These are phyloP conservation scores for Scytalidium lignicola DNA, from an alignment of 2,329 filamentous ascomycete species.

Conservation along the genomic window DNA sequence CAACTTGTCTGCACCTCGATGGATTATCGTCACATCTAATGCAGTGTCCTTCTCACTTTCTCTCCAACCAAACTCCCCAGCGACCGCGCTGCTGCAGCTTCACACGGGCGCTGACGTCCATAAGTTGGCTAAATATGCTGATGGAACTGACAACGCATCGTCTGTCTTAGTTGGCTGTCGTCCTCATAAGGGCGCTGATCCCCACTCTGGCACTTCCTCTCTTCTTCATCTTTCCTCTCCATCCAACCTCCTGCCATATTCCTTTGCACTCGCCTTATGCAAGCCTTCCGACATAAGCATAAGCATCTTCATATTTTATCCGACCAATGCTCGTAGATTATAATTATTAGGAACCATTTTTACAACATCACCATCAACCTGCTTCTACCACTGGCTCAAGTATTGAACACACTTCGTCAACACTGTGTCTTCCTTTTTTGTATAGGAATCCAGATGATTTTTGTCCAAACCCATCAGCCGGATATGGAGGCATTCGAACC, in stretches of 20 bases:
- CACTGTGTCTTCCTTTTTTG: not conserved
- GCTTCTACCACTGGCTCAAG: slow-evolving; percentile 16
- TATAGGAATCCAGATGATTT: slow-evolving; percentile 21
- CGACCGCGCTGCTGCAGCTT: not conserved
- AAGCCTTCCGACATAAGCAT: not conserved
- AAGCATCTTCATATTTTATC: not conserved
- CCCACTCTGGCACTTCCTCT: not conserved
- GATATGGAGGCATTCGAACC: slow-evolving; percentile 27
- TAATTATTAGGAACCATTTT: too few relatives aligned
- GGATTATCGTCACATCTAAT: not conserved
- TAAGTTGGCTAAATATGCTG: not conserved
- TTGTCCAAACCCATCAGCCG: slow-evolving; percentile 25
- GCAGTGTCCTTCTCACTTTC: not conserved
- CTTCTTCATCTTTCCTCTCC: not conserved
- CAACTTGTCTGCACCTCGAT: not conserved
- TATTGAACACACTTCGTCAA: slow-evolving; percentile 7
- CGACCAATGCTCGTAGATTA: not conserved
- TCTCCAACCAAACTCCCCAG: not conserved
- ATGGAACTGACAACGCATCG: not conserved
- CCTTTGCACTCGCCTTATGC: not conserved
- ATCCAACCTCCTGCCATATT: not conserved
- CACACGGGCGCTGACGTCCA: not conserved
- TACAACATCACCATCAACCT: not conserved
- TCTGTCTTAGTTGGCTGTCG: not conserved
- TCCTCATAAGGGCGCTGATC: not conserved